phyloP scores from a whole-genome alignment of 371 early-diverging fungal genomes.

The Mortierella sp. region DNA sequence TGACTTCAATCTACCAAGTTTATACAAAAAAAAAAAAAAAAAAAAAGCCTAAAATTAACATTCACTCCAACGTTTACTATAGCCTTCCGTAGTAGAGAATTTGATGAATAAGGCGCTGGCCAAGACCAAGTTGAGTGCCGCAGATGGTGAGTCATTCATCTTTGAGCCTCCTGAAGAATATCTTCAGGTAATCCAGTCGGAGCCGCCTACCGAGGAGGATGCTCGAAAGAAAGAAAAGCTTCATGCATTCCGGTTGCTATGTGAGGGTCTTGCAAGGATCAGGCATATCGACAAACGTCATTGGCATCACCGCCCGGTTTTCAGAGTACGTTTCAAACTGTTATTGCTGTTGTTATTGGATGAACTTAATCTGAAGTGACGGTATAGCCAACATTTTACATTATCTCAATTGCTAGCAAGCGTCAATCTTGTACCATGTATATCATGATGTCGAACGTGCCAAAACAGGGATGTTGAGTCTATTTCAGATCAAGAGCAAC shows the following conservation, averaged over 20 bases:
- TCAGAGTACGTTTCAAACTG: constrained; percentile 60
- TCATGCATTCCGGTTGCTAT: constrained; percentile 60
- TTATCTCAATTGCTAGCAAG: constrained; percentile 57
- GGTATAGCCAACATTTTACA: background rate
- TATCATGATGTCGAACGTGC: constrained; percentile 69
- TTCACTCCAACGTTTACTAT: background rate
- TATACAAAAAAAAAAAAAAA: background rate
- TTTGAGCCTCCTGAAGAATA: constrained; percentile 49
- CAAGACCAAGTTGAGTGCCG: constrained; percentile 34
- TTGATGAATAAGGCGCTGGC: constrained; percentile 30
- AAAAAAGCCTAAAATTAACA: background rate
- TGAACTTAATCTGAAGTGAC: background rate
- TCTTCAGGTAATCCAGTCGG: constrained; percentile 12
- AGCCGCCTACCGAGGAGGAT: constrained; percentile 24
- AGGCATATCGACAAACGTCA: constrained; percentile 67
- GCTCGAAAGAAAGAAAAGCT: constrained; percentile 22
- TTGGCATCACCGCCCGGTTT: constrained; percentile 78
- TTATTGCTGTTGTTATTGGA: background rate
- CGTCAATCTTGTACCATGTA: constrained; percentile 72
- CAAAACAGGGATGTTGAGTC: constrained; percentile 65
- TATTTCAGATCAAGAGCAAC: constrained; percentile 69
- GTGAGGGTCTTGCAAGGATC: constrained; percentile 62
- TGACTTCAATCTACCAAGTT: background rate
- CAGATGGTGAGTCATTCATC: constrained; percentile 44
- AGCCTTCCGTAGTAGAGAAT: constrained; percentile 29